Conservation (phyloP, 192 early-diverging fungal species). For the Coemansia sp. region DNA sequence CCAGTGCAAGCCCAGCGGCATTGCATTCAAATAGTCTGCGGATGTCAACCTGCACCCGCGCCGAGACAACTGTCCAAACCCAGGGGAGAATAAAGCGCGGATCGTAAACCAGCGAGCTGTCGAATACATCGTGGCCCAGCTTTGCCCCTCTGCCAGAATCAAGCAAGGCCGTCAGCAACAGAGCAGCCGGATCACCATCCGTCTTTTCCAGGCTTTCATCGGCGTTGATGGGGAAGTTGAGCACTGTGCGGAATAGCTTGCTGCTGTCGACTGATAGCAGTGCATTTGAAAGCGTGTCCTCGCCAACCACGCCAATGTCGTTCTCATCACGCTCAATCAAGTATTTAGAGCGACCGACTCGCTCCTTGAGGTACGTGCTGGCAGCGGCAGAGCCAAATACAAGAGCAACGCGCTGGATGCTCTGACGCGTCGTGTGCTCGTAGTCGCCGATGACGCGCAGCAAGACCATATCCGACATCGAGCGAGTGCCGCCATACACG, state of each 20-base stretch:
- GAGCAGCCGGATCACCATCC: not conserved
- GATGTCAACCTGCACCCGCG: constrained; percentile 4
- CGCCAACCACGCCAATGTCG: constrained; percentile 28
- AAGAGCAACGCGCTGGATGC: constrained; percentile 31
- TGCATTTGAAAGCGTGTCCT: constrained; percentile 26
- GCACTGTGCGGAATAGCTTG: constrained; percentile 25
- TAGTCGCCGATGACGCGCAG: constrained; percentile 30
- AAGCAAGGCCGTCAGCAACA: not conserved
- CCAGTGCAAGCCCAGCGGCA: constrained; percentile 28
- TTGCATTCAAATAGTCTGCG: constrained; percentile 34
- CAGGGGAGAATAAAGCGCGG: constrained; percentile 34
- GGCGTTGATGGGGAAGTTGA: constrained; percentile 23
- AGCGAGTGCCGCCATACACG: constrained; percentile 29
- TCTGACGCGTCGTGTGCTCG: constrained; percentile 37
- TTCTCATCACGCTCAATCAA: constrained; percentile 42
- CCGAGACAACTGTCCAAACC: constrained; percentile 33
- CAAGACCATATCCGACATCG: constrained; percentile 16
- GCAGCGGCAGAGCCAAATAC: constrained; percentile 38
- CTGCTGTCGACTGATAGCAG: constrained; percentile 16
- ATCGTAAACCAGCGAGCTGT: constrained; percentile 19
- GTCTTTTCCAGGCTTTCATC: not conserved
- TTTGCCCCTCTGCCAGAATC: not conserved
- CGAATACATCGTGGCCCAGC: not conserved
- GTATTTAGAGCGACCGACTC: constrained; percentile 24
- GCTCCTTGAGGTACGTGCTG: constrained; percentile 9